These are phyloP conservation scores for Colletotrichum somersetense DNA, from an alignment of 2,329 filamentous ascomycete genomes.

Conservation along the genomic window DNA sequence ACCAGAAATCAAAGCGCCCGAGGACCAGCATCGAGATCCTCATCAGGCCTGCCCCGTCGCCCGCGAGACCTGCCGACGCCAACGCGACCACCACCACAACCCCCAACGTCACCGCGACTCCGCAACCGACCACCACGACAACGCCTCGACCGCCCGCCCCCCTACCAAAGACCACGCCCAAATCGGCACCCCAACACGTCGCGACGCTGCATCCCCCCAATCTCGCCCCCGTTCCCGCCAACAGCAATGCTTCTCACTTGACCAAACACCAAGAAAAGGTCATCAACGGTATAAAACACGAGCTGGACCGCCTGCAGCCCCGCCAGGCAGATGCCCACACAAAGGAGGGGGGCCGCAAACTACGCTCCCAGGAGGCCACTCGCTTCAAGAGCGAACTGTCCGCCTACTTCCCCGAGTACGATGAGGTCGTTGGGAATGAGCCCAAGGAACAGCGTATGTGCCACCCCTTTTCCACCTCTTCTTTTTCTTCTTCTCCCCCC, in stretches of 20 bases:
- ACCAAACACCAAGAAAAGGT: slow-evolving; percentile 70
- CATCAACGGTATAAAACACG: slow-evolving; percentile 72
- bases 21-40: slow-evolving; percentile 68
- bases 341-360: slow-evolving; percentile 76
- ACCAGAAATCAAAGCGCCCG: slow-evolving; percentile 61
- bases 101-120: slow-evolving; percentile 34
- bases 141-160: slow-evolving; percentile 29
- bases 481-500: background rate
- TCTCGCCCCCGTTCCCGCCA: slow-evolving; percentile 41
- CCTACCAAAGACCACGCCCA: slow-evolving; percentile 28
- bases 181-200: slow-evolving; percentile 28
- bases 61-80: slow-evolving; percentile 44
- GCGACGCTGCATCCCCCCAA: slow-evolving; percentile 42
- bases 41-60: slow-evolving; percentile 43
- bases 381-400: slow-evolving; percentile 92
- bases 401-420: slow-evolving; percentile 92
- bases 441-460: slow-evolving; percentile 80
- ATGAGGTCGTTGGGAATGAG: slow-evolving; percentile 91
- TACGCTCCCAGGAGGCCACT: slow-evolving; percentile 87
- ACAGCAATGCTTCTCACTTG: slow-evolving; percentile 46
- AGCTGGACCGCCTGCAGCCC: slow-evolving; percentile 69
- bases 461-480: background rate
- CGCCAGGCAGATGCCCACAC: slow-evolving; percentile 56
- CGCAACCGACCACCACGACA: slow-evolving; percentile 39
- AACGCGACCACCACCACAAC: slow-evolving; percentile 30